These are phyloP conservation scores for Metschnikowia noctiluminum DNA, from an alignment of 805 yeast species.

Conservation along the genomic window DNA sequence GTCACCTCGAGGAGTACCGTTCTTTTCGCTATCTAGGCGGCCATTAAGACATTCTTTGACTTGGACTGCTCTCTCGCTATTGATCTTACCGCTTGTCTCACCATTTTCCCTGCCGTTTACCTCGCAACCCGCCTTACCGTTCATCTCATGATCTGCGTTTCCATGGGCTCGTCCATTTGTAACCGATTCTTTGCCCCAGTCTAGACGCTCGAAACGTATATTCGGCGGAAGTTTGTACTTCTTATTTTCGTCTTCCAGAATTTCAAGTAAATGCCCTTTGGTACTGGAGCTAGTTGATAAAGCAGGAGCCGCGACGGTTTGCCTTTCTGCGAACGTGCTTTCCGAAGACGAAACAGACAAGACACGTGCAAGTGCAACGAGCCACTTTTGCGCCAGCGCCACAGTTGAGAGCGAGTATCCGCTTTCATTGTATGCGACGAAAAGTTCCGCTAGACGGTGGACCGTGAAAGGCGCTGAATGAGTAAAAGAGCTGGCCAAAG, in stretches of 20 bases:
- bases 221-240: constrained; percentile 14
- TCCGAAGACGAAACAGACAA: constrained; percentile 14
- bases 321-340: constrained; percentile 1
- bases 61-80: neutral
- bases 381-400: constrained; percentile 15
- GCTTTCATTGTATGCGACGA: constrained; percentile 13
- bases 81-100: neutral
- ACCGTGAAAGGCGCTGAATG: constrained; percentile 20
- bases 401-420: constrained; percentile 15
- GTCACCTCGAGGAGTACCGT: neutral
- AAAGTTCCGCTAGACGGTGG: constrained; percentile 17
- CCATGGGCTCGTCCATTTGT: neutral
- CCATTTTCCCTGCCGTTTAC: neutral
- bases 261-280: neutral
- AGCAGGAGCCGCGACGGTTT: constrained; percentile 1
- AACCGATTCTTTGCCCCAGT: neutral
- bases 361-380: constrained; percentile 13
- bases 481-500: constrained; percentile 27
- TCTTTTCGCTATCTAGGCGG: too few species aligned
- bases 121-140: neutral
- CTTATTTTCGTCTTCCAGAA: constrained; percentile 9
- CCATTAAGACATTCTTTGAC: neutral
- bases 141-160: neutral
- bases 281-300: neutral
- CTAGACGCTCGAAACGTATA: constrained; percentile 12